These are phyloP conservation scores for Geotrichum siamense DNA, from an alignment of 1,139 yeast genomes.

Conservation along the genomic window DNA sequence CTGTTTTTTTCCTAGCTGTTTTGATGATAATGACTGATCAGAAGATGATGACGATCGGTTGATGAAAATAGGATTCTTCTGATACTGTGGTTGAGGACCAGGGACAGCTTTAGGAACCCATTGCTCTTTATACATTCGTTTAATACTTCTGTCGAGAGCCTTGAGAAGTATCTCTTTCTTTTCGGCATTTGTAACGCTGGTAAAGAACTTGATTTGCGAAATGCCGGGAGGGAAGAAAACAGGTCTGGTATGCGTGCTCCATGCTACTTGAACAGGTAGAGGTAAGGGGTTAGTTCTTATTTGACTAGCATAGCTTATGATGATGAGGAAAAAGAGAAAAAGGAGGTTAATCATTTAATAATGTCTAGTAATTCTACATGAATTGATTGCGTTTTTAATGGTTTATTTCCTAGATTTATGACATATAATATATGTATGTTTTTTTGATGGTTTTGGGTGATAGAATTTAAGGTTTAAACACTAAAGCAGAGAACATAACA, in stretches of 20 bases:
- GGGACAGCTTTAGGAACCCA: conserved; percentile 21
- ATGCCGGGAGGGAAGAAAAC: neutral
- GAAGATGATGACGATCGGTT: neutral
- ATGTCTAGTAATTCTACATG: too few species aligned
- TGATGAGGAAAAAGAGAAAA: too few species aligned
- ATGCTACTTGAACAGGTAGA: conserved; percentile 22
- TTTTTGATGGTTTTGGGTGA: too few species aligned
- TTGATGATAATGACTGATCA: neutral
- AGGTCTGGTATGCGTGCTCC: conserved; percentile 15
- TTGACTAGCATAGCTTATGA: too few species aligned
- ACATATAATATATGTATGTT: too few species aligned
- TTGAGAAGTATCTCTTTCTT: conserved; percentile 19
- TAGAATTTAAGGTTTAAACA: too few species aligned
- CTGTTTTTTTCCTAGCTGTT: neutral
- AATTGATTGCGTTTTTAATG: too few species aligned
- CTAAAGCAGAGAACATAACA: too few species aligned
- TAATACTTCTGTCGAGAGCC: conserved; percentile 22
- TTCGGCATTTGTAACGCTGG: neutral
- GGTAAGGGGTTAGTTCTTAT: conserved; percentile 24
- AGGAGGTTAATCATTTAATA: too few species aligned
- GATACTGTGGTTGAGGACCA: conserved; percentile 9
- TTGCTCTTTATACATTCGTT: conserved; percentile 21
- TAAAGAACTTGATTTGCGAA: neutral
- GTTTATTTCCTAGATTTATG: too few species aligned
- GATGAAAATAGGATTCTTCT: neutral